Evolutionary conservation across 768 basidiomycete species (phyloP), one percentile per base, ranked within the genome.

Genomic region (Rhodotorula graminis): DNA sequence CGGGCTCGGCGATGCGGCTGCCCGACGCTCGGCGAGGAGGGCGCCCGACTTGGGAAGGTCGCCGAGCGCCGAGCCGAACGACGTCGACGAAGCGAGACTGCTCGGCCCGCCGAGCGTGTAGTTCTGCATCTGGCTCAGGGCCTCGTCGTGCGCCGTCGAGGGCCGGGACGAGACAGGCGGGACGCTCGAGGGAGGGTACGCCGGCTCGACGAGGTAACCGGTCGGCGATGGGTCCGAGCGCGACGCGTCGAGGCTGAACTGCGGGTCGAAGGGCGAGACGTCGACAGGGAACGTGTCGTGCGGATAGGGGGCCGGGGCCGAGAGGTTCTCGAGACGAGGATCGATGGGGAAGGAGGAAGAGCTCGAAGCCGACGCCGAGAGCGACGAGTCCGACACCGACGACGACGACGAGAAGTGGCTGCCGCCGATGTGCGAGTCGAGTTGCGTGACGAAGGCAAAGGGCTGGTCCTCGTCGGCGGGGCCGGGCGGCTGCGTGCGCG

Each of bases 391-490:
- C n/a, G 50, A 55, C 37, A 9, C 3, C 50, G 25, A 25, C 6
- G 50, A 33, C n/a, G 11, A 9, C 52, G 52, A 3, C 29, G 62
- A 10, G 9, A 16, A 4, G 10, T 27, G 15, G 33, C 50, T 37
- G 1, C 5, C 37, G 37, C 40, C 49, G 11, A 31, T 1, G 7
- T 53, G n/a, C 7, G 40, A 46, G 2, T 75, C 46, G 61, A 75
- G 74, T 33, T 70, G 64, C 0, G 49, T 46, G 64, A 71, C 69
- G 67, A 31, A 75, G 18, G n/a, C 33, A 47, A 75, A 75, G 7
- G 49, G 74, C 5, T 46, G 57, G n/a, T 25, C 37, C 12, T 52
- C 60, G 27, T 70, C 44, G 4, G 60, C 27, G 15, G 58, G 18
- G 47, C 19, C 37, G 50, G 40, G 44, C 21, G 15, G 37, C 19